Base-by-base conservation (phyloP, 768 basidiomycete species). In the Tulasnella sp. region DNA sequence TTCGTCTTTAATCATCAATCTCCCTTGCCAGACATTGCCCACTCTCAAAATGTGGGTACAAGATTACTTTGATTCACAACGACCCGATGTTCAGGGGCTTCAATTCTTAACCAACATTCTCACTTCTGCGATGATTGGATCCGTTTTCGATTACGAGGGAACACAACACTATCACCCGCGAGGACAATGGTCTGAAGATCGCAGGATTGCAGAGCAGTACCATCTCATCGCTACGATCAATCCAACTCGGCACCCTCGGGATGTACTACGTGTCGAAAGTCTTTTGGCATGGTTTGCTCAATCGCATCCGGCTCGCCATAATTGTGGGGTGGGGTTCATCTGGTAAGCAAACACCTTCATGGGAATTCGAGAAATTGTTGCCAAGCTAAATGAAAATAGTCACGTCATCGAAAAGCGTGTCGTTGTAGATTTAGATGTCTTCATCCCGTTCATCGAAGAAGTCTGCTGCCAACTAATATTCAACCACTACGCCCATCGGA, bases 91-190 rank as follows among this genome's bases (percentile, higher is more conserved):
- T 11, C n/a, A n/a, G n/a, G 37, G 27, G 4, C 52, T n/a, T 4
- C 37, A 34, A 25, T 37, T 40, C 35, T 39, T 53, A 8, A 40
- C 36, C 39, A 40, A 53, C 36, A 36, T 53, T 35, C 52, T 53
- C 21, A 37, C 41, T 19, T 29, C 52, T 1, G 29, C 35, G 17
- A 53, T 53, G 35, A 21, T 53, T 7, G 52, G 36, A n/a, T 29
- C 52, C 14, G 23, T 27, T 23, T 36, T 53, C 52, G 52, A 53
- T 15, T 53, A 37, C 27, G 8, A 17, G 2, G 37, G 25, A 11
- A 27, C 52, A 15, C n/a, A 8, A 11, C 34, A 40, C 34, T 53
- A 53, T 17, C 25, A 29, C n/a, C 34, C 27, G 45, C 45, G n/a
- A 12, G 45, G 45, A 2, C 45, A 48, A 12, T 48, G 45, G 45